A percentile compares a stretch with the other conserved stretches of the same genome.
These are phyloP conservation scores for Umbilicus rupestris DNA, from an alignment of 164 flowering plant species.

Conservation along the genomic window DNA sequence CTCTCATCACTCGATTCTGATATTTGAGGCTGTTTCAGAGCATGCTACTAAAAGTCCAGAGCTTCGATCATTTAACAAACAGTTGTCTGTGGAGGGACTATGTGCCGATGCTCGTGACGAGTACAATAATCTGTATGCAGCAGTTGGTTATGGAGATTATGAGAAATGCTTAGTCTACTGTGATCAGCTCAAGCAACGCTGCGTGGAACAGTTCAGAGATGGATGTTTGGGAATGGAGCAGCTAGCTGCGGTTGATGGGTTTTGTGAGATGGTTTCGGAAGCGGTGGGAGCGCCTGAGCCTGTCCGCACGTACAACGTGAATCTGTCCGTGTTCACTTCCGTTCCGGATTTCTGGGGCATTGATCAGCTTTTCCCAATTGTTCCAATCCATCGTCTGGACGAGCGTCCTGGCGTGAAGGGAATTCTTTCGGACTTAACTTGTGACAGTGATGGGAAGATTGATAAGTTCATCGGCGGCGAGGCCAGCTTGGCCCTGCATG, in stretches of 20 bases:
- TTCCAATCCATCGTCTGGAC: conserved; percentile 79
- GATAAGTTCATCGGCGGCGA: conserved; percentile 89
- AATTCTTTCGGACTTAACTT: conserved; percentile 82
- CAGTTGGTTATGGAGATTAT: conserved; percentile 50
- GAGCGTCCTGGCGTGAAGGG: conserved; percentile 62
- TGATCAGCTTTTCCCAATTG: conserved; percentile 79
- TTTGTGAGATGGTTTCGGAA: conserved; percentile 55
- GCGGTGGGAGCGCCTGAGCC: conserved; percentile 44
- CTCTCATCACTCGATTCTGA: conserved; percentile 81
- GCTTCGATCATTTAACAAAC: conserved; percentile 12
- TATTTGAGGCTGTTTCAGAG: conserved; percentile 82
- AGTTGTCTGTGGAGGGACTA: conserved; percentile 35
- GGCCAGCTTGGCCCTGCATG: conserved; percentile 74
- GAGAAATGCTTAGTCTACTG: conserved; percentile 52
- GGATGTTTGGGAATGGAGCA: conserved; percentile 71
- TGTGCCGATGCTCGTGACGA: conserved; percentile 52
- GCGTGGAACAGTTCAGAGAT: conserved; percentile 76
- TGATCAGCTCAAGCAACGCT: conserved; percentile 68
- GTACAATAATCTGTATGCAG: conserved; percentile 40
- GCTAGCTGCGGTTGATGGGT: conserved; percentile 72
- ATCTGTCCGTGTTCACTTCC: conserved; percentile 84
- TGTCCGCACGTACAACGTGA: conserved; percentile 72
- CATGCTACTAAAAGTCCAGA: conserved; percentile 9
- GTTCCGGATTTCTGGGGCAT: conserved; percentile 97
- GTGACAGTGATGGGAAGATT: conserved; percentile 97